Conservation (phyloP, 1,139 yeast genomes). For the Spathaspora sp. region DNA sequence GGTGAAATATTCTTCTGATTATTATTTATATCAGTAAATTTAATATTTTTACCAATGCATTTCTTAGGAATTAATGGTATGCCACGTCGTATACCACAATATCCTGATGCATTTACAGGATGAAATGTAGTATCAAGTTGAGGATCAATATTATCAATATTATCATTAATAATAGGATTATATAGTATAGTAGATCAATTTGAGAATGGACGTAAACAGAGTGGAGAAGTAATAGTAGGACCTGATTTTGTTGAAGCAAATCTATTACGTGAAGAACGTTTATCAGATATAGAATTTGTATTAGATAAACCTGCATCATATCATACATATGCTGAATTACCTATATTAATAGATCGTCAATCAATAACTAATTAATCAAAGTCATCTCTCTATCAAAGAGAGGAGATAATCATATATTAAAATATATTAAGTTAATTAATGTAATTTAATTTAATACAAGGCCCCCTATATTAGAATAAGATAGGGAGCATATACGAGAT, state of each 20-base stretch:
- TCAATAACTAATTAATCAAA: too few species aligned
- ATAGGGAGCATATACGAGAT: too few species aligned
- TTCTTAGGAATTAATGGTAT: not conserved
- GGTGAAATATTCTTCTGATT: not conserved
- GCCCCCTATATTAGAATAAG: too few species aligned
- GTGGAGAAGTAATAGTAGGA: conserved; percentile 1
- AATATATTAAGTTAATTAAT: too few species aligned
- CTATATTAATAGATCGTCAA: conserved; percentile 10
- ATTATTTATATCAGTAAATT: not conserved
- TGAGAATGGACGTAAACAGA: not conserved
- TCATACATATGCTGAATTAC: conserved; percentile 16
- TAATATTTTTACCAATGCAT: not conserved
- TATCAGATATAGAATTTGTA: conserved; percentile 16
- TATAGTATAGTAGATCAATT: not conserved
- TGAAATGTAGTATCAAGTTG: not conserved
- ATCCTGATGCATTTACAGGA: conserved; percentile 1
- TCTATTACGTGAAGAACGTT: conserved; percentile 7
- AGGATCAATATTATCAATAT: conserved; percentile 2
- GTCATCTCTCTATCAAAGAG: too few species aligned
- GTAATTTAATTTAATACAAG: too few species aligned
- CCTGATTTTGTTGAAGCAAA: conserved; percentile 12
- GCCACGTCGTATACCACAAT: not conserved
- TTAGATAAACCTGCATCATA: conserved; percentile 15
- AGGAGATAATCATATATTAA: too few species aligned
- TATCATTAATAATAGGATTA: not conserved